Evolutionary conservation across 2,329 filamentous ascomycete species (phyloP).

Genomic region (Calycina herbarum): DNA sequence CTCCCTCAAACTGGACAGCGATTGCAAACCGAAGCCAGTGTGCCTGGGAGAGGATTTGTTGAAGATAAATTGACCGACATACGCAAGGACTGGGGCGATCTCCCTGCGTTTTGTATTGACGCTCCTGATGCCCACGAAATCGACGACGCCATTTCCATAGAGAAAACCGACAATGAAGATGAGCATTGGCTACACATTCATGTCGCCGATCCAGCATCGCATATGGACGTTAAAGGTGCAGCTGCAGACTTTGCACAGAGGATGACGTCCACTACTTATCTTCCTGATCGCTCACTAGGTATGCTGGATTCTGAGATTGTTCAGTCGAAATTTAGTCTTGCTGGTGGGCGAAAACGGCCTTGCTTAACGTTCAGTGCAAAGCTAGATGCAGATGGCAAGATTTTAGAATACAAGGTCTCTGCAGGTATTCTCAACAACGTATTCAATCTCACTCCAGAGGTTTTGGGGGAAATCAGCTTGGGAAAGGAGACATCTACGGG

Average conservation of each 20-base stretch:
- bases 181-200: constrained; percentile 78
- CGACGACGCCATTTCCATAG: constrained; percentile 76
- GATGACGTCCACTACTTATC: constrained; percentile 59
- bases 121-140: constrained; percentile 65
- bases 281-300: constrained; percentile 55
- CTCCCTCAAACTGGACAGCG: constrained; percentile 49
- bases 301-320: constrained; percentile 58
- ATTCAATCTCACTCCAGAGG: constrained; percentile 55
- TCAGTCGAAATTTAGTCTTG: constrained; percentile 56
- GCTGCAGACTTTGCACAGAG: constrained; percentile 62
- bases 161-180: constrained; percentile 50
- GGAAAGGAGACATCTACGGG: background rate
- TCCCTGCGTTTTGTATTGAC: constrained; percentile 73
- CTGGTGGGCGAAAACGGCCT: constrained; percentile 42
- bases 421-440: constrained; percentile 55
- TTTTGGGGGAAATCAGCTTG: constrained; percentile 43
- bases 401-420: constrained; percentile 56
- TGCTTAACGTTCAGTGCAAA: constrained; percentile 64
- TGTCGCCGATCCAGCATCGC: constrained; percentile 75
- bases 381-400: constrained; percentile 52
- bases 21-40: constrained; percentile 26
- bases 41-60: constrained; percentile 38
- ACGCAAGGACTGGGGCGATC: constrained; percentile 59
- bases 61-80: constrained; percentile 50
- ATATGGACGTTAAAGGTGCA: constrained; percentile 58